Evolutionary conservation across 2,329 filamentous ascomycete genomes (phyloP), one percentile per base, ranked within the genome.

Genomic region (Pseudogymnoascus sp.): DNA sequence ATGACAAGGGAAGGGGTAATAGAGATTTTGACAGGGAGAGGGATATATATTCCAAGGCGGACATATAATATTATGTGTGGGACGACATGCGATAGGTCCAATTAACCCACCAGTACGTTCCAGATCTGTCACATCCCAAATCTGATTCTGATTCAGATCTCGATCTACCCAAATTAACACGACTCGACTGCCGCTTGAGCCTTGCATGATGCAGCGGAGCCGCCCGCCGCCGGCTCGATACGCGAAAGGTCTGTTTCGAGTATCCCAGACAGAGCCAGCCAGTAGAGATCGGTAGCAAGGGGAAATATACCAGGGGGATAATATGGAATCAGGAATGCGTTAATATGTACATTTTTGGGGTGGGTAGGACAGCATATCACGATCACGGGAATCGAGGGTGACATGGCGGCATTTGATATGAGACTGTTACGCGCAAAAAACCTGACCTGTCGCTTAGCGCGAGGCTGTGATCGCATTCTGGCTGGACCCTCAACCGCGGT

Each of bases 381-480:
- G 16, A 57, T 34, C 28, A 57, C 28, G 51, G 28, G 51, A 57
- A 57, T 57, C 48, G 51, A 57, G 51, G 28, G 48, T 57, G 51
- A 57, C 51, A 57, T 13, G 51, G 51, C 28, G 51, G 28, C 28
- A 57, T 57, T 57, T 57, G 11, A 57, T 57, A 57, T 57, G 51
- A 57, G 51, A 57, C 28, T 34, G 51, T 57, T 57, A 34, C 28
- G 51, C 28, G 51, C 51, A 57, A 57, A 57, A 57, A 57, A 57
- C 51, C 21, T 57, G 51, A 57, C 51, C 51, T 57, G 51, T 57
- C 51, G 51, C 51, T 57, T 57, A 57, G 51, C 51, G 51, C 51
- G 51, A 57, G 51, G 51, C 51, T 57, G 51, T 36, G 51, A 34
- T 28, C 11, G 48, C 51, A 7, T 21, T 57, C 28, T 34, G 28